Percentiles rank a stretch among this genome's conserved stretches.
These are phyloP conservation scores for Solanum chaucha DNA, from an alignment of 257 asterid genomes.

Conservation along the genomic window DNA sequence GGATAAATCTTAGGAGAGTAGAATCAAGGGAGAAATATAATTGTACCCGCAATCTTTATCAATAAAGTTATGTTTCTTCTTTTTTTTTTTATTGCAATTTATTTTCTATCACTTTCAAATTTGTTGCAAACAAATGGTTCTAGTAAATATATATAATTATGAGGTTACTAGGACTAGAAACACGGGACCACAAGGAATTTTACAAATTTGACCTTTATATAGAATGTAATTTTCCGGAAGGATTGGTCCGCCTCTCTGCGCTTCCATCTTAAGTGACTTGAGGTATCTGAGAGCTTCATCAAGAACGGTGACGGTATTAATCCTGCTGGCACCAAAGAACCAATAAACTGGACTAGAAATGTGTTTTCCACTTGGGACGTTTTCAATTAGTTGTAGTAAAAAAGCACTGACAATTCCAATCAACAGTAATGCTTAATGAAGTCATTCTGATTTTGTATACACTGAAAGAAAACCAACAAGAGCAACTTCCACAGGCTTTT, in stretches of 20 bases:
- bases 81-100: too few relatives aligned
- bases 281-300: slow-evolving; percentile 79
- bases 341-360: neutral
- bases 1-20: too few relatives aligned
- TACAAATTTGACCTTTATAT: too few relatives aligned
- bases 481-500: neutral
- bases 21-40: too few relatives aligned
- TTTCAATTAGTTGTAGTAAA: slow-evolving; percentile 16
- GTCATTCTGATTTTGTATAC: neutral
- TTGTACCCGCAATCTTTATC: too few relatives aligned
- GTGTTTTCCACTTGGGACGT: slow-evolving; percentile 2
- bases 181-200: too few relatives aligned
- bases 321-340: slow-evolving; percentile 33
- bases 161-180: too few relatives aligned
- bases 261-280: slow-evolving; percentile 64
- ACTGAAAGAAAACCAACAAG: neutral
- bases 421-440: neutral
- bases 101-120: too few relatives aligned
- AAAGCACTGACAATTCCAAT: slow-evolving; percentile 1
- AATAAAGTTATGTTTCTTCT: too few relatives aligned
- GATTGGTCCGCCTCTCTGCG: slow-evolving; percentile 14
- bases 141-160: too few relatives aligned
- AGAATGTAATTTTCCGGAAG: too few relatives aligned
- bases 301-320: slow-evolving; percentile 57
- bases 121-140: too few relatives aligned